These are phyloP conservation scores for Leccinum pachyderme DNA, from an alignment of 1,284 basidiomycete species.

Conservation along the genomic window DNA sequence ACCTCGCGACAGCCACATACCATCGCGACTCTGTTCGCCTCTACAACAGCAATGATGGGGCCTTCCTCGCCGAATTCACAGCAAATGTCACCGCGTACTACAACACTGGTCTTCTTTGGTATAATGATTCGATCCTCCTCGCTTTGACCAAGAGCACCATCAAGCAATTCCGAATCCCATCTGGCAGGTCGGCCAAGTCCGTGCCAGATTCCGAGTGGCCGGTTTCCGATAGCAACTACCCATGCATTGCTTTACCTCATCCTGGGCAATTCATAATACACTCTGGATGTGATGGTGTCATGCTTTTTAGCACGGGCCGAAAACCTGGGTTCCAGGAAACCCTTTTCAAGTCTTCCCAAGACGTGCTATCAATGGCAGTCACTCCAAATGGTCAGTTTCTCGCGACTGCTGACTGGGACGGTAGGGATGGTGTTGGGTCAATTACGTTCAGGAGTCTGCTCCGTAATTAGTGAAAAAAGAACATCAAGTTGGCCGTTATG, in stretches of 20 bases:
- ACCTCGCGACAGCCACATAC: conserved; percentile 6
- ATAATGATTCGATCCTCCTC: conserved; percentile 5
- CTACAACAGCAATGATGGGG: conserved; percentile 8
- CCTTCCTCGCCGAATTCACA: neutral
- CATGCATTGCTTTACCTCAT: conserved; percentile 12
- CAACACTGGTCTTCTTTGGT: conserved; percentile 14
- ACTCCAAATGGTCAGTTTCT: neutral
- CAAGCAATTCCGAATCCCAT: neutral
- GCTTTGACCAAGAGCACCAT: conserved; percentile 1
- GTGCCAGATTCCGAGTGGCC: neutral
- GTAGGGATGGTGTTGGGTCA: neutral
- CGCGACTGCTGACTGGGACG: neutral
- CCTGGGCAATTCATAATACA: conserved; percentile 1
- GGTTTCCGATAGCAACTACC: conserved; percentile 3
- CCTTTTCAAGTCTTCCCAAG: neutral
- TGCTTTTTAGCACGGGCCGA: neutral
- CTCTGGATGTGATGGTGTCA: conserved; percentile 1
- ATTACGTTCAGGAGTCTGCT: neutral
- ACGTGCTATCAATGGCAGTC: conserved; percentile 8
- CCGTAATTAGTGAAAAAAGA: neutral
- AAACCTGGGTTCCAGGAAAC: neutral
- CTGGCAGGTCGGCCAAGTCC: neutral
- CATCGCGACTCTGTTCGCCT: conserved; percentile 5
- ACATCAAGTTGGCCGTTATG: neutral
- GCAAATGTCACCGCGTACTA: conserved; percentile 8